These are phyloP conservation scores for Cryptosporidium baileyi DNA, from an alignment of 169 alveolate species.

Conservation along the genomic window DNA sequence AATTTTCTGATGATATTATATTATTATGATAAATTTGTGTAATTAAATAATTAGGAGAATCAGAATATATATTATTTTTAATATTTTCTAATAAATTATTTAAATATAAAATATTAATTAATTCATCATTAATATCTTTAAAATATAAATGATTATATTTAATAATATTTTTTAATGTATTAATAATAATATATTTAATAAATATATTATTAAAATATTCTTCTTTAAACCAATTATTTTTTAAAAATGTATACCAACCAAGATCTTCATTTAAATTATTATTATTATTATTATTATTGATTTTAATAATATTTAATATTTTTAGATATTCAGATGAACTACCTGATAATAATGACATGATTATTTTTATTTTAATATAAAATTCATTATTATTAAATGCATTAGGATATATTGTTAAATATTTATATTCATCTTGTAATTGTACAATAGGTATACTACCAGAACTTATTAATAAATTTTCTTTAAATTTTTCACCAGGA, in stretches of 20 bases:
- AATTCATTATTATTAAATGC: not conserved
- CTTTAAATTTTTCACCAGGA: slow-evolving; percentile 16
- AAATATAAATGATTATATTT: not conserved
- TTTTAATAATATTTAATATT: not conserved
- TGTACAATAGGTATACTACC: slow-evolving; percentile 63
- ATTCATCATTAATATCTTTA: not conserved
- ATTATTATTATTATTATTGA: too few relatives aligned
- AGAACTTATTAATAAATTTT: slow-evolving; percentile 15
- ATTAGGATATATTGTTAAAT: slow-evolving; percentile 31
- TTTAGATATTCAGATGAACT: not conserved
- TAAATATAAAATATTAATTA: not conserved
- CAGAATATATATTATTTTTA: not conserved
- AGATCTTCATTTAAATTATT: not conserved
- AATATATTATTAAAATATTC: not conserved
- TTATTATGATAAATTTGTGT: not conserved
- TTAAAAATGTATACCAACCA: slow-evolving; percentile 25
- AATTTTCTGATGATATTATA: not conserved
- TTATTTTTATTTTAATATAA: not conserved
- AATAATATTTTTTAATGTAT: slow-evolving; percentile 13
- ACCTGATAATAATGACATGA: not conserved
- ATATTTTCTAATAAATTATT: not conserved
- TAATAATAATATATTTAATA: not conserved
- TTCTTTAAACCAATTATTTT: not conserved
- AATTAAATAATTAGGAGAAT: not conserved
- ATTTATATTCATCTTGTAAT: slow-evolving; percentile 4